A percentile compares a stretch with the other conserved stretches of the same genome.
These are phyloP conservation scores for Picocystis sp. DNA, from an alignment of 163 green algal species.

Conservation along the genomic window DNA sequence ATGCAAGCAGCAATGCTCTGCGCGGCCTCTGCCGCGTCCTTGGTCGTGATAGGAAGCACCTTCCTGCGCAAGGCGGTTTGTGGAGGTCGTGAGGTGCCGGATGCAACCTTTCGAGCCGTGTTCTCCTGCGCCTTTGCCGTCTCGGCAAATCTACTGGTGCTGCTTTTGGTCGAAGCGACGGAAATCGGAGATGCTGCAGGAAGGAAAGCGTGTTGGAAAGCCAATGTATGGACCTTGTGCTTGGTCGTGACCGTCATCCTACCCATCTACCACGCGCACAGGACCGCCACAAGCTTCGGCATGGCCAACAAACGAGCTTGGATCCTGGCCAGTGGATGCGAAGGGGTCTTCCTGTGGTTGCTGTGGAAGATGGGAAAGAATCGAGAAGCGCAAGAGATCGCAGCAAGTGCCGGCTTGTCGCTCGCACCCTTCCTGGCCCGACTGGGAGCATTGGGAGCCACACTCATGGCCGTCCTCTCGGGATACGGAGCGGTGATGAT, in stretches of 20 bases:
- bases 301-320: no score
- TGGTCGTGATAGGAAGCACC: no score
- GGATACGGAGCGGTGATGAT: constrained; percentile 78
- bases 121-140: constrained; percentile 65
- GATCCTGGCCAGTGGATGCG: neutral
- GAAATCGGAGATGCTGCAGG: constrained; percentile 28
- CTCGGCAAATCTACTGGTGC: constrained; percentile 56
- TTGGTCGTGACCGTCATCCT: constrained; percentile 11
- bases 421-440: constrained; percentile 48
- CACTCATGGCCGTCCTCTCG: constrained; percentile 78
- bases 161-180: constrained; percentile 66
- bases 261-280: no score
- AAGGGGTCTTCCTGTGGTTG: constrained; percentile 3
- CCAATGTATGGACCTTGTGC: constrained; percentile 26
- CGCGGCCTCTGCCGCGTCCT: no score
- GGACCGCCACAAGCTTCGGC: no score
- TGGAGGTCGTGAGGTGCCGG: no score
- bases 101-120: constrained; percentile 9
- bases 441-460: constrained; percentile 71
- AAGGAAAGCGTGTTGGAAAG: constrained; percentile 1
- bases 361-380: constrained; percentile 33
- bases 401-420: neutral
- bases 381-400: neutral
- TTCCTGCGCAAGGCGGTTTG: no score
- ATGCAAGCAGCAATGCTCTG: no score